Conservation (phyloP, 768 basidiomycete species). For the Cystofilobasidium ferigula region DNA sequence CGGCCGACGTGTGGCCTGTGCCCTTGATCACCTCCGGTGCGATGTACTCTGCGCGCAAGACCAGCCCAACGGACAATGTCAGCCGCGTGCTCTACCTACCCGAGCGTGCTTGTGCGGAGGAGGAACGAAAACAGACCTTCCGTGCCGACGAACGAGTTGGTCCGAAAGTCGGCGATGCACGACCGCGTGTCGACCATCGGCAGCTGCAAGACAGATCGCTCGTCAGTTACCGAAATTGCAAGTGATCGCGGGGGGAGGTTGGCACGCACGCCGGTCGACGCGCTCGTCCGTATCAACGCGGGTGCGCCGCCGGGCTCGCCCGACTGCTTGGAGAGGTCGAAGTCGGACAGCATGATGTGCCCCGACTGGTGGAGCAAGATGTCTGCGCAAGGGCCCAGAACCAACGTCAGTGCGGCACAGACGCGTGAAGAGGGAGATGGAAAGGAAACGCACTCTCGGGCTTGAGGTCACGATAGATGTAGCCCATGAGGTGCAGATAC, state of each 20-base stretch:
- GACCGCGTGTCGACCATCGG: conserved; percentile 93
- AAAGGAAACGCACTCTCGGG: conserved; percentile 75
- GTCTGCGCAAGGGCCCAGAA: conserved; percentile 46
- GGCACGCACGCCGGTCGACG: conserved; percentile 78
- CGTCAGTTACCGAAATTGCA: not conserved
- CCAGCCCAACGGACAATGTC: not conserved
- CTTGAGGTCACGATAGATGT: conserved; percentile 97
- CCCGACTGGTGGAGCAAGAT: conserved; percentile 95
- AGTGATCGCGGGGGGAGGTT: not conserved
- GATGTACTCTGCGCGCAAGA: conserved; percentile 61
- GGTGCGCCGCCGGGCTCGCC: conserved; percentile 74
- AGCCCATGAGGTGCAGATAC: conserved; percentile 97
- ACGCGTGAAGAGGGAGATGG: not conserved
- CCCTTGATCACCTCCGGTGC: conserved; percentile 97
- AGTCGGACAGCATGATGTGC: conserved; percentile 99
- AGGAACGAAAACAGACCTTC: conserved; percentile 63
- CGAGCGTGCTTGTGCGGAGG: no score
- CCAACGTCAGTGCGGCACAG: not conserved
- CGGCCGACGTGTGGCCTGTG: conserved; percentile 91
- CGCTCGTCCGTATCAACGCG: conserved; percentile 71
- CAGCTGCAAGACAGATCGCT: conserved; percentile 44
- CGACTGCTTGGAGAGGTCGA: conserved; percentile 95
- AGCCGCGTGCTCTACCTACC: no score
- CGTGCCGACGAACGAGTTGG: conserved; percentile 97
- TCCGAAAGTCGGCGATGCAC: conserved; percentile 93